These are phyloP conservation scores for Hygrophila difformis DNA, from an alignment of 257 asterid species.

Conservation along the genomic window DNA sequence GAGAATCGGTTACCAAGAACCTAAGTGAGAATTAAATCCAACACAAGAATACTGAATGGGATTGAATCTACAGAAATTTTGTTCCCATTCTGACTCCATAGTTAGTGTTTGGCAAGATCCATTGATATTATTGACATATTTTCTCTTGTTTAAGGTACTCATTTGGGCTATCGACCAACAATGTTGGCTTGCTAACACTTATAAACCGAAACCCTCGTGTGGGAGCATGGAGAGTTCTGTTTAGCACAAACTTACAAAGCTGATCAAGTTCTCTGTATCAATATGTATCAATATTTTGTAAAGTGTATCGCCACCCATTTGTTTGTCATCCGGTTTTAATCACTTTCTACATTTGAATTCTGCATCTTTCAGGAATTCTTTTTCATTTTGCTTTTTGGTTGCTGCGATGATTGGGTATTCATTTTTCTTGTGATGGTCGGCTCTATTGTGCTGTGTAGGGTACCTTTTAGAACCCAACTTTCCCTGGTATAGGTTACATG, in stretches of 20 bases:
- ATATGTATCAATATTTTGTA: no score
- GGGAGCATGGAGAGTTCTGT: constrained; percentile 56
- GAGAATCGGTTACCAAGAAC: neutral
- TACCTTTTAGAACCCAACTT: constrained; percentile 18
- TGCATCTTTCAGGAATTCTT: constrained; percentile 23
- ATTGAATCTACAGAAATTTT: neutral
- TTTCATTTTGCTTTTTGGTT: constrained; percentile 25
- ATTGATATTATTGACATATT: neutral
- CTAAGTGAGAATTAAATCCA: neutral
- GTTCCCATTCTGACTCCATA: neutral
- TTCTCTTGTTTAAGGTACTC: constrained; percentile 41
- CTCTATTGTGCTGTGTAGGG: no score
- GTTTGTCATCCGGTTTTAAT: constrained; percentile 15
- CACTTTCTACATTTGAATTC: constrained; percentile 12
- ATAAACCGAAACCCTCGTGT: constrained; percentile 62
- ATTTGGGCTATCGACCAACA: constrained; percentile 62
- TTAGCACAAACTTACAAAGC: constrained; percentile 33
- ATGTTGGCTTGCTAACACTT: constrained; percentile 66
- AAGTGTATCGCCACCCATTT: constrained; percentile 16
- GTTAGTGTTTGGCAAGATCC: neutral
- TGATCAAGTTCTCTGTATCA: constrained; percentile 9
- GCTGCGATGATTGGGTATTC: no score
- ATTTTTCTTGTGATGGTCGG: no score
- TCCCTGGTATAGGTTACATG: constrained; percentile 17
- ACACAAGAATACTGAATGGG: neutral